Conservation (phyloP, 148 eudicot species). For the Gaultheria prostrata region DNA sequence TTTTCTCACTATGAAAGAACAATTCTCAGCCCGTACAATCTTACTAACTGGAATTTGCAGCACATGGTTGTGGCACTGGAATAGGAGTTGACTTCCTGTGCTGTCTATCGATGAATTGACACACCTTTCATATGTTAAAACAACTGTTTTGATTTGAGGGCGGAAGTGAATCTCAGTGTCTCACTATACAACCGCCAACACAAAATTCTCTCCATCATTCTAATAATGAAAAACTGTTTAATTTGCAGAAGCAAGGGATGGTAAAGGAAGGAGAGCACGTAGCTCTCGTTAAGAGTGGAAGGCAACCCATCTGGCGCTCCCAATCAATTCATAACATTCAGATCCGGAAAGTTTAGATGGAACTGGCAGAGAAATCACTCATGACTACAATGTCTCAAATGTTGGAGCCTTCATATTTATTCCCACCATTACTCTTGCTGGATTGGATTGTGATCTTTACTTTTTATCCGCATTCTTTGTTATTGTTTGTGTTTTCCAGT, state of each 20-base stretch:
- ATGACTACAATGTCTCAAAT: neutral
- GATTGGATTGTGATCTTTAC: neutral
- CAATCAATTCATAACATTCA: slow-evolving; percentile 92
- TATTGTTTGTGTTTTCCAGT: neutral
- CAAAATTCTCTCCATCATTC: neutral
- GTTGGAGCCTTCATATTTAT: neutral
- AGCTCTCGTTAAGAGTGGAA: slow-evolving; percentile 92
- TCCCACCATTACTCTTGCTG: neutral
- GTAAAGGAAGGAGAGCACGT: slow-evolving; percentile 87
- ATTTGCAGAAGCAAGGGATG: slow-evolving; percentile 79
- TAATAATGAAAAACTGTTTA: neutral
- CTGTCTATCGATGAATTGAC: neutral
- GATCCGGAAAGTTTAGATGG: slow-evolving; percentile 40
- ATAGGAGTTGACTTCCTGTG: neutral
- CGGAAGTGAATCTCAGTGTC: neutral
- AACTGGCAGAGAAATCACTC: neutral
- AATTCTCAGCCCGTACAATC: neutral
- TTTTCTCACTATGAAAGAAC: neutral
- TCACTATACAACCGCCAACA: neutral
- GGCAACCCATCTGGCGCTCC: slow-evolving; percentile 86
- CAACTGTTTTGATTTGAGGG: neutral
- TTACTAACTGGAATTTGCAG: slow-evolving; percentile 1
- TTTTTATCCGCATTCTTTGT: neutral
- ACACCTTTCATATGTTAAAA: neutral
- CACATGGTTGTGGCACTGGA: neutral